Percentiles rank a stretch among this genome's conserved stretches.
Conservation (phyloP, 108 stramenopile genomes). For the Cyclotella distinguenda region DNA sequence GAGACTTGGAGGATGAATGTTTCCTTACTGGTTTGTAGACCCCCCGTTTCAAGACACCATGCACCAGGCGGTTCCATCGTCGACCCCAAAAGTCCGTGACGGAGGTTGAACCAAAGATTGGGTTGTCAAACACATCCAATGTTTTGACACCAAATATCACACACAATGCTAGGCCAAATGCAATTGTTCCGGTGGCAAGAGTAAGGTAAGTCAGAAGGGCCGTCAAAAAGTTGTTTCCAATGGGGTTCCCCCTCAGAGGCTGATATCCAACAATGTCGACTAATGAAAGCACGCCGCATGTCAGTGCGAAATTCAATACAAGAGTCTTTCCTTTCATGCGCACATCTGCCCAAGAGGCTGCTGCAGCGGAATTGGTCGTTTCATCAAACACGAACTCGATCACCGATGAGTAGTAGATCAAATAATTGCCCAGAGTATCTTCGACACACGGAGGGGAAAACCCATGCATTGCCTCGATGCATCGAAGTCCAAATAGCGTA, state of each 20-base stretch:
- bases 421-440: conserved; percentile 5
- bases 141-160: conserved; percentile 14
- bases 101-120: conserved; percentile 26
- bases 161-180: too few species aligned
- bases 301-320: too few species aligned
- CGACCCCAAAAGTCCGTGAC: conserved; percentile 14
- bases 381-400: conserved; percentile 34
- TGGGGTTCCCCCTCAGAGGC: not conserved
- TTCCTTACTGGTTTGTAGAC: conserved; percentile 48
- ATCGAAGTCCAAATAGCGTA: too few species aligned
- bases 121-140: conserved; percentile 22
- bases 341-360: too few species aligned
- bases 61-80: conserved; percentile 34
- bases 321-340: too few species aligned
- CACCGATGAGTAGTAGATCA: conserved; percentile 28
- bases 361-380: too few species aligned
- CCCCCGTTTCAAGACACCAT: conserved; percentile 27
- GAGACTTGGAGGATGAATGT: not conserved
- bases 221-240: conserved; percentile 31
- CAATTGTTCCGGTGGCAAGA: conserved; percentile 3
- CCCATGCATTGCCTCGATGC: not conserved
- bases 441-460: conserved; percentile 1
- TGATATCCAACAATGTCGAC: conserved; percentile 1
- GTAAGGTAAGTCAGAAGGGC: too few species aligned
- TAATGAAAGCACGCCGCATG: too few species aligned